A percentile compares a stretch with the other conserved stretches of the same genome.
These are phyloP conservation scores for Podaxis sp. DNA, from an alignment of 768 basidiomycete species.

Conservation along the genomic window DNA sequence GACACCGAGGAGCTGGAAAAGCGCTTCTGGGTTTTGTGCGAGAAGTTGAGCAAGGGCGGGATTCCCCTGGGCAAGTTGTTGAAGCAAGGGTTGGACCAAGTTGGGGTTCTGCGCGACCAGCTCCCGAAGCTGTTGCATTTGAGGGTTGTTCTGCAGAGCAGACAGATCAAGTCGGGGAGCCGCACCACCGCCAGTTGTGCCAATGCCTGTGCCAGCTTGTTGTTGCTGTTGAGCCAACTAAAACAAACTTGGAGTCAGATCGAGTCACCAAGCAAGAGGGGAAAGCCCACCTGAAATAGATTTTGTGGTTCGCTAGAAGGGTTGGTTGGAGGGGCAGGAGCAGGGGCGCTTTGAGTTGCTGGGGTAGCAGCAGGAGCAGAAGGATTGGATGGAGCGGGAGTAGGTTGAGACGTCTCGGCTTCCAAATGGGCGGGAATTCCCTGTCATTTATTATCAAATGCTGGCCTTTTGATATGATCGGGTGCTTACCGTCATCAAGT, in stretches of 20 bases:
- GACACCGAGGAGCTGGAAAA: conserved; percentile 62
- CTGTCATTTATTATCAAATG: conserved; percentile 34
- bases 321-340: conserved; percentile 34
- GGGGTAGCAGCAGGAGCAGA: conserved; percentile 32
- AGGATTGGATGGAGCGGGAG: conserved; percentile 24
- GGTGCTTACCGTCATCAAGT: conserved; percentile 80
- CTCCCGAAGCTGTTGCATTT: conserved; percentile 71
- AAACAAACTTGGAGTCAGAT: conserved; percentile 2
- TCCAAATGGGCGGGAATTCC: conserved; percentile 77
- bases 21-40: conserved; percentile 66
- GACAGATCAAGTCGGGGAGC: conserved; percentile 38
- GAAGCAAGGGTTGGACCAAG: conserved; percentile 74
- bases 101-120: conserved; percentile 76
- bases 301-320: conserved; percentile 66
- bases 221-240: conserved; percentile 77
- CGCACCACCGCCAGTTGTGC: conserved; percentile 32
- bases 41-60: conserved; percentile 72
- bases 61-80: conserved; percentile 71
- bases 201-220: conserved; percentile 39
- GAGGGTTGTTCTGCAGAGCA: conserved; percentile 58
- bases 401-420: conserved; percentile 39
- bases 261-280: not conserved
- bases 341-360: conserved; percentile 31
- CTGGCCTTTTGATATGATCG: conserved; percentile 3
- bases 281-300: conserved; percentile 71